Evolutionary conservation across 768 basidiomycete genomes (phyloP).

Genomic region (Suillus subaureus): DNA sequence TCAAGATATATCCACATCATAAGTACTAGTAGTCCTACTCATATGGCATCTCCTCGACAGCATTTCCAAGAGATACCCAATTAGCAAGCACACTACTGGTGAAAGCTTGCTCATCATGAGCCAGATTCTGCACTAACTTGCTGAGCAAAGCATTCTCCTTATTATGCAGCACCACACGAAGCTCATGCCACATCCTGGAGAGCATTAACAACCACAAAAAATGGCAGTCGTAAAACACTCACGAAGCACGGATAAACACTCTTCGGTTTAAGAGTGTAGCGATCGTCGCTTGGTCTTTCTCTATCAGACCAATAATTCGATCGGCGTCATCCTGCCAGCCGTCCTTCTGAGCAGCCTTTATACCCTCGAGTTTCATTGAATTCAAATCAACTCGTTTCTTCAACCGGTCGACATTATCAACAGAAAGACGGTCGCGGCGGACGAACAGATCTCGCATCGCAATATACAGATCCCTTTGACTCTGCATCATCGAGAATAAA

Average conservation of each 20-base stretch:
- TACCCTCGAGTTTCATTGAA: conserved; percentile 73
- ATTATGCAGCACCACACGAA: conserved; percentile 91
- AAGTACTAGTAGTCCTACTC: conserved; percentile 55
- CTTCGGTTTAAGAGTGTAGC: conserved; percentile 72
- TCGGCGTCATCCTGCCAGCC: conserved; percentile 90
- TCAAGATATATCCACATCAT: conserved; percentile 4
- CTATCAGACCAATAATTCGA: conserved; percentile 66
- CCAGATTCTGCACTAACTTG: conserved; percentile 70
- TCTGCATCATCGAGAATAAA: conserved; percentile 38
- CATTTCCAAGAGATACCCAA: conserved; percentile 75
- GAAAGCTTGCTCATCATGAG: conserved; percentile 72
- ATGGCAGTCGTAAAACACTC: conserved; percentile 25
- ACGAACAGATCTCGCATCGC: conserved; percentile 86
- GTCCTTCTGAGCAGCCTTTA: conserved; percentile 71
- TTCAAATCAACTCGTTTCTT: conserved; percentile 83
- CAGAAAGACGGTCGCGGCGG: conserved; percentile 85
- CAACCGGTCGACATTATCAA: conserved; percentile 86
- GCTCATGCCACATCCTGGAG: conserved; percentile 91
- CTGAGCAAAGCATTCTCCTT: conserved; percentile 84
- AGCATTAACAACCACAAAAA: conserved; percentile 9
- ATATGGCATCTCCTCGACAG: conserved; percentile 81
- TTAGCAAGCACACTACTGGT: conserved; percentile 62
- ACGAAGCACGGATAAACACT: conserved; percentile 89
- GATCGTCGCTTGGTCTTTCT: conserved; percentile 86
- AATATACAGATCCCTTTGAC: conserved; percentile 83